A percentile compares a stretch with the other conserved stretches of the same genome.
Evolutionary conservation across 1,284 basidiomycete genomes (phyloP).

Genomic region (Ustilago nuda): DNA sequence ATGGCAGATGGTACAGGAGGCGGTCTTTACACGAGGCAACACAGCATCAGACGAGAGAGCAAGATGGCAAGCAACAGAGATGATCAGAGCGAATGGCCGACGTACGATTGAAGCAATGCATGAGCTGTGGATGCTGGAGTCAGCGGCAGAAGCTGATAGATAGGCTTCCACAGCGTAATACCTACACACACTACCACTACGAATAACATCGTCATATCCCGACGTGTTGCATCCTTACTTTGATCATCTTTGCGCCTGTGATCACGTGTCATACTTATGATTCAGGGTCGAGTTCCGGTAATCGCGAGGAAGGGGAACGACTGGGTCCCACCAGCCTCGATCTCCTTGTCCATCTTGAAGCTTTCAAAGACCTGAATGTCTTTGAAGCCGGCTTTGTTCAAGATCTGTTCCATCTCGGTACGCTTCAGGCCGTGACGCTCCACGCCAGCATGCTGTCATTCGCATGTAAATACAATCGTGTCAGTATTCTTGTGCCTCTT

Average conservation of each 20-base stretch:
- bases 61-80: constrained; percentile 16
- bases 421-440: constrained; percentile 47
- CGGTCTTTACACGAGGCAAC: neutral
- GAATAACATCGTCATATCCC: neutral
- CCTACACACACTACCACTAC: neutral
- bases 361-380: constrained; percentile 48
- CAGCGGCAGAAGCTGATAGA: neutral
- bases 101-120: constrained; percentile 30
- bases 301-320: constrained; percentile 42
- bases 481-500: neutral
- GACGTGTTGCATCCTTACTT: neutral
- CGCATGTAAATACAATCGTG: neutral
- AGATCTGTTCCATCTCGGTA: constrained; percentile 34
- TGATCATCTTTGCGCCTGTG: neutral
- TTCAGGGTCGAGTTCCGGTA: constrained; percentile 33
- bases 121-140: constrained; percentile 35
- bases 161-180: neutral
- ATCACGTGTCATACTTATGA: neutral
- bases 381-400: constrained; percentile 32
- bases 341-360: constrained; percentile 38
- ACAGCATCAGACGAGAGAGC: neutral
- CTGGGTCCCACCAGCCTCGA: constrained; percentile 21
- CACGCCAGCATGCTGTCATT: constrained; percentile 38
- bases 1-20: constrained; percentile 28
- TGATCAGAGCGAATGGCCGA: constrained; percentile 14